Conservation (phyloP, 176 grass and related monocot species). For the Zoysia japonica region DNA sequence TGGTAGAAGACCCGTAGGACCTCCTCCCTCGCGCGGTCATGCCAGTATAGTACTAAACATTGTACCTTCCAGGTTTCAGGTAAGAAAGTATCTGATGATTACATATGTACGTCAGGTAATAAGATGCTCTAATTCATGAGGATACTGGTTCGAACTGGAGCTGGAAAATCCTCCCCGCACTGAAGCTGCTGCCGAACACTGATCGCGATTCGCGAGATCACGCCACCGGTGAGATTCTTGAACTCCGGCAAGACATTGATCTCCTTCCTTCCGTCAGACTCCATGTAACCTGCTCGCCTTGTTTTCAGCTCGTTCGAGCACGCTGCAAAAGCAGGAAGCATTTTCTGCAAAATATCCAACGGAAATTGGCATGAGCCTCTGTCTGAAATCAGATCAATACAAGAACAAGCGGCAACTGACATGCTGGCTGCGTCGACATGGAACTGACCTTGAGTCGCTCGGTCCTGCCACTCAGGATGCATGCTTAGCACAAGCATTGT, state of each 20-base stretch:
- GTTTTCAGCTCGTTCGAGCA: constrained; percentile 37
- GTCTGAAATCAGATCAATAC: background rate
- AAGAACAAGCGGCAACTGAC: background rate
- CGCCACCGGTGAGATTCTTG: constrained; percentile 41
- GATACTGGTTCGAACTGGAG: too few relatives aligned
- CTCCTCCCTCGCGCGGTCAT: too few relatives aligned
- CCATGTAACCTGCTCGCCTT: constrained; percentile 30
- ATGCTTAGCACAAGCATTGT: constrained; percentile 58
- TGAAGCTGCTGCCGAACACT: constrained; percentile 69
- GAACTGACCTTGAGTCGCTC: background rate
- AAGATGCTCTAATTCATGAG: too few relatives aligned
- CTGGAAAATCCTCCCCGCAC: constrained; percentile 40
- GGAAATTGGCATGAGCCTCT: background rate
- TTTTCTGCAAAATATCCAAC: constrained; percentile 18
- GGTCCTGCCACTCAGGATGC: constrained; percentile 58
- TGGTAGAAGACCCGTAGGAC: too few relatives aligned
- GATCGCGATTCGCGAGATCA: constrained; percentile 31
- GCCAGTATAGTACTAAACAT: too few relatives aligned
- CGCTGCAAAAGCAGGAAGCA: constrained; percentile 42
- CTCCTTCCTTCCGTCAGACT: background rate
- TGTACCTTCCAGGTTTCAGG: too few relatives aligned
- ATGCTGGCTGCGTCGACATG: background rate
- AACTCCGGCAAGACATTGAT: constrained; percentile 42
- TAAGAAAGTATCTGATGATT: too few relatives aligned
- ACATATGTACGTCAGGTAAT: too few relatives aligned